Conservation (phyloP, 164 flowering plant genomes). For the Chimonanthus salicifolius region DNA sequence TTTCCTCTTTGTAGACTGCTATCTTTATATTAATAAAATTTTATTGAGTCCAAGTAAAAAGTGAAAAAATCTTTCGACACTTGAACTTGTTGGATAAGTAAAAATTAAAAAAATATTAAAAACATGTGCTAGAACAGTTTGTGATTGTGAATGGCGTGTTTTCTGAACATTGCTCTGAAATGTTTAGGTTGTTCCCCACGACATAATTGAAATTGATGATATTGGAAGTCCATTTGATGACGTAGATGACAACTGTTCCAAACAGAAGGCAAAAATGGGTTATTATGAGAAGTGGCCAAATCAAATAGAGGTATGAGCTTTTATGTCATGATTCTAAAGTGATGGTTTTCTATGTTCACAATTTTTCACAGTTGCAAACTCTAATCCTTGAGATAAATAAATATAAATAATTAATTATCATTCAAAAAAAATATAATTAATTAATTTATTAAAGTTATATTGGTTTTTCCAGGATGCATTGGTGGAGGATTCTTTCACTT, state of each 20-base stretch:
- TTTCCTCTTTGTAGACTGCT: too few species aligned
- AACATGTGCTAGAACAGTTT: background rate
- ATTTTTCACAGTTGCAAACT: background rate
- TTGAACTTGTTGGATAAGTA: too few species aligned
- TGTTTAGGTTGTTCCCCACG: constrained; percentile 36
- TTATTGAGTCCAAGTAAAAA: too few species aligned
- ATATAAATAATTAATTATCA: background rate
- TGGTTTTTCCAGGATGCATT: constrained; percentile 12
- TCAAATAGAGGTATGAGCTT: constrained; percentile 6
- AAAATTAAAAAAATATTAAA: too few species aligned
- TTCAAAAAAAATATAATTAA: background rate
- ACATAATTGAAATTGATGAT: constrained; percentile 47
- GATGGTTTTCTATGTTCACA: background rate
- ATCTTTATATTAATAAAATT: too few species aligned
- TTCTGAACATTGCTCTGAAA: background rate
- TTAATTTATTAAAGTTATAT: background rate
- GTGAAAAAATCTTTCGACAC: too few species aligned
- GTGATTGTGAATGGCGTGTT: background rate
- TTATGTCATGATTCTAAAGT: background rate
- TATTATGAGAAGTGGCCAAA: constrained; percentile 3
- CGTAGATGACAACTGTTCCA: constrained; percentile 19
- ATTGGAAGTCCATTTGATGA: constrained; percentile 29
- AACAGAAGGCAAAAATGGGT: constrained; percentile 31
- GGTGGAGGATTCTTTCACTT: background rate
- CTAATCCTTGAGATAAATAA: background rate